These are phyloP conservation scores for Mucor lusitanicus DNA, from an alignment of 371 early-diverging fungal genomes.

Conservation along the genomic window DNA sequence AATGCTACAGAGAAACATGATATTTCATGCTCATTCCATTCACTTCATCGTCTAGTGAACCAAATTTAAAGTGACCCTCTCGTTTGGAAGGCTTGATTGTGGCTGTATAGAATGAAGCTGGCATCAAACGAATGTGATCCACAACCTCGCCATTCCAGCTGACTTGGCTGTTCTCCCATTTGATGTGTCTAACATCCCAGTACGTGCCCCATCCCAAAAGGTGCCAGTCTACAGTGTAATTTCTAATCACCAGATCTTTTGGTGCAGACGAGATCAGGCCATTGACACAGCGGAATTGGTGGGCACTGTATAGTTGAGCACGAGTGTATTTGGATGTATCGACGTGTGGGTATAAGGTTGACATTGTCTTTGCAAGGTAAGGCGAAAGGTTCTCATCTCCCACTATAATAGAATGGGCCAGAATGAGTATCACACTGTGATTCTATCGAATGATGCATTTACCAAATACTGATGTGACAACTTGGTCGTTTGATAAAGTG, in stretches of 20 bases:
- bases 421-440: neutral
- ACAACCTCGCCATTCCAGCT: slow-evolving; percentile 11
- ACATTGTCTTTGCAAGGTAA: slow-evolving; percentile 31
- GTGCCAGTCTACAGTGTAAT: slow-evolving; percentile 32
- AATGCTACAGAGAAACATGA: neutral
- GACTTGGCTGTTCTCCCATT: slow-evolving; percentile 32
- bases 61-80: slow-evolving; percentile 7
- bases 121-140: slow-evolving; percentile 30
- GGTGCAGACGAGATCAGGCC: slow-evolving; percentile 34
- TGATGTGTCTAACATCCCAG: slow-evolving; percentile 30
- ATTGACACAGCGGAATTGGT: slow-evolving; percentile 38
- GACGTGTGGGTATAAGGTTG: slow-evolving; percentile 9
- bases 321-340: neutral
- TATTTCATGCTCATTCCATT: slow-evolving; percentile 14
- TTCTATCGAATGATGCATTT: neutral
- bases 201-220: slow-evolving; percentile 47
- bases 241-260: slow-evolving; percentile 23
- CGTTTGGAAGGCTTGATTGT: neutral
- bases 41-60: neutral
- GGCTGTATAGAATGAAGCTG: slow-evolving; percentile 44
- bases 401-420: slow-evolving; percentile 12
- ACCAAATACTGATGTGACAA: slow-evolving; percentile 45
- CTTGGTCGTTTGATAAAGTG: slow-evolving; percentile 25
- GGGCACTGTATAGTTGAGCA: slow-evolving; percentile 2
- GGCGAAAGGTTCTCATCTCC: slow-evolving; percentile 44